phyloP scores from a whole-genome alignment of 2,329 filamentous ascomycete species.

The Epichloe gansuensis region DNA sequence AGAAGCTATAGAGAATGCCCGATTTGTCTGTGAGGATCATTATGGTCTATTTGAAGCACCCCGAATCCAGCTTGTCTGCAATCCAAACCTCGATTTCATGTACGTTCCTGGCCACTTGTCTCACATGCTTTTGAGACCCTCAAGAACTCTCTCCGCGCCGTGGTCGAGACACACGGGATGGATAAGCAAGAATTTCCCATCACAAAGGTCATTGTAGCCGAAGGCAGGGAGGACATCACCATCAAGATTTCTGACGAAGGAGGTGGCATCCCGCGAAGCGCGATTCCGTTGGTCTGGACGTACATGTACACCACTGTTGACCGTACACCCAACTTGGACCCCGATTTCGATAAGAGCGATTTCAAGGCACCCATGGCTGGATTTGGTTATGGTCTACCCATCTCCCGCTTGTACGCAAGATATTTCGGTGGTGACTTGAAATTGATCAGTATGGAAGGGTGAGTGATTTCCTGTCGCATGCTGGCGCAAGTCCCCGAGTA shows the following conservation, averaged over 20 bases:
- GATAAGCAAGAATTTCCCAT: constrained; percentile 95
- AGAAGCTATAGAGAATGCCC: constrained; percentile 95
- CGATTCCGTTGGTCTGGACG: constrained; percentile 97
- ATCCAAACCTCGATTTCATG: constrained; percentile 93
- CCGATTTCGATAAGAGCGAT: constrained; percentile 96
- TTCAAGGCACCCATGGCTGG: constrained; percentile 99
- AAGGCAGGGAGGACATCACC: constrained; percentile 96
- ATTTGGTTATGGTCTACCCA: constrained; percentile 94
- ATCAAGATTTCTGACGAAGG: constrained; percentile 98
- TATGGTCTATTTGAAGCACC: constrained; percentile 96
- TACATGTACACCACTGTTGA: constrained; percentile 99
- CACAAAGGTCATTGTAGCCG: constrained; percentile 93
- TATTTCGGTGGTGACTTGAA: constrained; percentile 98
- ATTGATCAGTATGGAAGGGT: constrained; percentile 99
- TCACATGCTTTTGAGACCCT: constrained; percentile 98
- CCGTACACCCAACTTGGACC: constrained; percentile 85
- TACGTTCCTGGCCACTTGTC: constrained; percentile 98
- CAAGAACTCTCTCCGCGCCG: constrained; percentile 94
- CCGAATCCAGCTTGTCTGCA: constrained; percentile 92
- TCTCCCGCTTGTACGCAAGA: constrained; percentile 83
- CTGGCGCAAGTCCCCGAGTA: constrained; percentile 4
- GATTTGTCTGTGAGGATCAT: constrained; percentile 98
- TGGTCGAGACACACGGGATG: constrained; percentile 88
- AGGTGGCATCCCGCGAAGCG: constrained; percentile 82
- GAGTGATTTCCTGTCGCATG: constrained; percentile 25